phyloP scores from a whole-genome alignment of 306 rosid genomes.

The Ceratonia siliqua region DNA sequence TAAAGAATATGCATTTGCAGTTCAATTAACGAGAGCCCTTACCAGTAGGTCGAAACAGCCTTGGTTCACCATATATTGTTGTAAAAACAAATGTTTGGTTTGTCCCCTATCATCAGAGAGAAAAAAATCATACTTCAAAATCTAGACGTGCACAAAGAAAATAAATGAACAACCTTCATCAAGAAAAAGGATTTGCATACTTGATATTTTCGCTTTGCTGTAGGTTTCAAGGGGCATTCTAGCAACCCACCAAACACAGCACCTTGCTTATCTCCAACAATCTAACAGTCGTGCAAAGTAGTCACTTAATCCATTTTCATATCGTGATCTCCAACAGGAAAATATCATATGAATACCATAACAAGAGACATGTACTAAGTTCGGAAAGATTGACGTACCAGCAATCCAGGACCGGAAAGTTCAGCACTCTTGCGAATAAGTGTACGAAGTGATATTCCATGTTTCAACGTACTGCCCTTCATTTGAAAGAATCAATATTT shows the following conservation, averaged over 20 bases:
- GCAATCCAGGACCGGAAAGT: constrained; percentile 83
- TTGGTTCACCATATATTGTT: constrained; percentile 87
- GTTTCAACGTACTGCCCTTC: constrained; percentile 99
- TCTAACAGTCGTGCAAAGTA: constrained; percentile 47
- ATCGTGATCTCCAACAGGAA: constrained; percentile 5
- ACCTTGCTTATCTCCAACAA: constrained; percentile 90
- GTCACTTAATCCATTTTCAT: constrained; percentile 28
- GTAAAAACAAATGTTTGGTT: constrained; percentile 88
- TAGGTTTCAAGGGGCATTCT: constrained; percentile 82
- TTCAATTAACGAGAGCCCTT: constrained; percentile 36
- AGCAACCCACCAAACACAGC: constrained; percentile 93
- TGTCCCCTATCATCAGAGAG: constrained; percentile 65
- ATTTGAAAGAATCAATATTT: constrained; percentile 55
- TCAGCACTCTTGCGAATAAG: constrained; percentile 91
- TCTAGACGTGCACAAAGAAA: neutral
- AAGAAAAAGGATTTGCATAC: constrained; percentile 48
- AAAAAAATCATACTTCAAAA: constrained; percentile 35
- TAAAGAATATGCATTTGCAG: constrained; percentile 12
- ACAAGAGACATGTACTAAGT: constrained; percentile 4
- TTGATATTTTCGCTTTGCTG: constrained; percentile 86
- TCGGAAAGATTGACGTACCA: constrained; percentile 54
- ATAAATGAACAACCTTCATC: neutral
- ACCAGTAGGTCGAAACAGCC: constrained; percentile 98
- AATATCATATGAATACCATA: constrained; percentile 27
- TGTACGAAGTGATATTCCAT: constrained; percentile 95